These are phyloP conservation scores for Triglochin maritima DNA, from an alignment of 106 monocot species.

Conservation along the genomic window DNA sequence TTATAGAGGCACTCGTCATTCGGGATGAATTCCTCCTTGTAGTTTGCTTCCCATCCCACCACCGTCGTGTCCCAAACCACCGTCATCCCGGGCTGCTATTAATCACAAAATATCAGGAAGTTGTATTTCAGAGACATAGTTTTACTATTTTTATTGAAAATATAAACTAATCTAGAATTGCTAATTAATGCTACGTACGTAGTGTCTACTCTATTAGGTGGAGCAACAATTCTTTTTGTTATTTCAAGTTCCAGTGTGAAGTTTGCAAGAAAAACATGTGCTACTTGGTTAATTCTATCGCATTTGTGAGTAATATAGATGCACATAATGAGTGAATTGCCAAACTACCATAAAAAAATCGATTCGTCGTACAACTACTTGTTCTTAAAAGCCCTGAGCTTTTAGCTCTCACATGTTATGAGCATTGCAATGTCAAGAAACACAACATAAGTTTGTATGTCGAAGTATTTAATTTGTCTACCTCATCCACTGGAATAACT, in stretches of 20 bases:
- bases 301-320: background rate
- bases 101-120: too few species aligned
- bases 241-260: too few species aligned
- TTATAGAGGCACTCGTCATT: conserved; percentile 64
- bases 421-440: background rate
- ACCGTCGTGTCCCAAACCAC: conserved; percentile 56
- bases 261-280: too few species aligned
- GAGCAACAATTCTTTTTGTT: too few species aligned
- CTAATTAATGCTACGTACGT: background rate
- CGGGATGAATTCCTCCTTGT: conserved; percentile 68
- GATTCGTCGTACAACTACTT: background rate
- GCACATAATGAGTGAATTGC: background rate
- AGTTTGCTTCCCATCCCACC: conserved; percentile 63
- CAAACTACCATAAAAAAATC: background rate
- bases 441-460: background rate
- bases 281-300: too few species aligned
- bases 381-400: too few species aligned
- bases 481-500: conserved; percentile 32
- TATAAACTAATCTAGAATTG: background rate
- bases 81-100: conserved; percentile 43
- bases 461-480: conserved; percentile 9
- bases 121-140: background rate
- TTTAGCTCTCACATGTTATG: background rate
- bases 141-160: background rate
- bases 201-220: too few species aligned